Percentiles rank a stretch among this genome's conserved stretches.
phyloP scores from a whole-genome alignment of 768 basidiomycete species.

The Leccinum subtestaceum region DNA sequence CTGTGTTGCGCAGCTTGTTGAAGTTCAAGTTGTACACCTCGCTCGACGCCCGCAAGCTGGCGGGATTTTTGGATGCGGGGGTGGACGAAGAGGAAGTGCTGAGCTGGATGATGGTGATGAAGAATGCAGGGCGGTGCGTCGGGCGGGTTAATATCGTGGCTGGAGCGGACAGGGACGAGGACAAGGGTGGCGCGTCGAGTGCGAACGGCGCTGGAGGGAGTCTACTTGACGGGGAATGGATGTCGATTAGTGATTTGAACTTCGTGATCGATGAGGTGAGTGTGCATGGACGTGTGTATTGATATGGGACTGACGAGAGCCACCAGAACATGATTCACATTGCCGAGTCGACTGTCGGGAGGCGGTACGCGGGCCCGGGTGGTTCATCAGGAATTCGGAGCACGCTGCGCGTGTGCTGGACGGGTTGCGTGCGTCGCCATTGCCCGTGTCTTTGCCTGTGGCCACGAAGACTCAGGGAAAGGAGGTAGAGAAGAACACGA shows the following conservation, averaged over 20 bases:
- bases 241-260: constrained; percentile 90
- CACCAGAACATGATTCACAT: constrained; percentile 91
- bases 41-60: constrained; percentile 86
- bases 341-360: constrained; percentile 88
- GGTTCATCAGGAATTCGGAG: constrained; percentile 97
- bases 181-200: constrained; percentile 18
- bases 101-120: constrained; percentile 96
- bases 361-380: constrained; percentile 93
- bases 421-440: constrained; percentile 58
- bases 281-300: background rate
- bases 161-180: constrained; percentile 40
- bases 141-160: constrained; percentile 41
- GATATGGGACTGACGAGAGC: background rate
- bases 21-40: constrained; percentile 82
- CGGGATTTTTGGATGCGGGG: constrained; percentile 74
- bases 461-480: constrained; percentile 11
- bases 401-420: constrained; percentile 86
- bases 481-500: constrained; percentile 21
- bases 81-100: constrained; percentile 92
- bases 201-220: constrained; percentile 36
- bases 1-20: constrained; percentile 86
- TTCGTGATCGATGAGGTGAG: constrained; percentile 92
- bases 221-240: constrained; percentile 80
- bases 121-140: constrained; percentile 79
- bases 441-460: constrained; percentile 35